Evolutionary conservation across 805 yeast species (phyloP), one percentile per base, ranked within the genome.

Genomic region (Barnettozyma pratensis): DNA sequence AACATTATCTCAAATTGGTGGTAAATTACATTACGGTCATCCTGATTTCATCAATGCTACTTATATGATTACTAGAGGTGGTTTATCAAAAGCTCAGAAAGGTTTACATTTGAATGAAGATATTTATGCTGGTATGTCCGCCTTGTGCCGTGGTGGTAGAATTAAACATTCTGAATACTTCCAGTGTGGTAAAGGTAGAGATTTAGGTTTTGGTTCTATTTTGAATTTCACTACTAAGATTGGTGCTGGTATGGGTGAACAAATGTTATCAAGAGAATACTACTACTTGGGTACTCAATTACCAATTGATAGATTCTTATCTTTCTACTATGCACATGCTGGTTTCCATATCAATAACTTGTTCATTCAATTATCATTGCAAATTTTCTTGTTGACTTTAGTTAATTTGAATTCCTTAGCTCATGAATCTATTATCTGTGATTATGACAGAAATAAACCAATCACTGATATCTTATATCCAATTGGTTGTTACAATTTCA

Each of bases 191-290:
- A 86, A 86, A 69, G 95, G 95, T 65, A 76, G 95, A 75, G 95
- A 86, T 76, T 75, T 86, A 60, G 95, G 95, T 64, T 86, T 86
- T 68, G 90, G 90, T 51, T 85, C 94, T 5, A 85, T 86, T 70
- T 74, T 85, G 75, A 86, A 86, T 69, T 86, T 86, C 76, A 85
- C 90, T 26, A 85, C 91, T 39, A 86, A 86, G 70, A 85, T 86
- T 76, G 95, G 95, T 69, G 91, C 94, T 57, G 95, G 95, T 70
- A 86, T 86, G 95, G 94, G 94, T 67, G 95, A 86, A 69, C 95
- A 86, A 67, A 83, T 86, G 83, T 71, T 86, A 52, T 85, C 91
- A 29, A 77, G 95, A 70, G 95, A 86, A 66, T 86, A 86, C 65
- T 86, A 82, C 68, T 85, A 85, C 67, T 67, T 86, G 66, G 89